Base-by-base conservation (phyloP, 2,329 filamentous ascomycete species). In the Rutstroemia sp. region DNA sequence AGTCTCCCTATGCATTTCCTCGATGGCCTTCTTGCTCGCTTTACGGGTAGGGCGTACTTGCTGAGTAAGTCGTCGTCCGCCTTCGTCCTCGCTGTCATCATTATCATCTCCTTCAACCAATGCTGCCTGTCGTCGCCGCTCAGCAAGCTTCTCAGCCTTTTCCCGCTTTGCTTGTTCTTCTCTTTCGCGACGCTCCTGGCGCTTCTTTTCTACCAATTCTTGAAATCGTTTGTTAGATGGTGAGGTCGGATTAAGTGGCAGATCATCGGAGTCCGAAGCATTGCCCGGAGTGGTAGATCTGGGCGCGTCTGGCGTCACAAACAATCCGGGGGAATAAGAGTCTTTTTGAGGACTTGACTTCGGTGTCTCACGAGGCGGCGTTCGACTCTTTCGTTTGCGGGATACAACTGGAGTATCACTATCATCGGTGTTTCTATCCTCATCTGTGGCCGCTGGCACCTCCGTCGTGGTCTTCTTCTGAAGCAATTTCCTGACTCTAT, bases 1-100 rank as follows among this genome's bases (percentile, higher is more conserved):
- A 1, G 92, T 96, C 72, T 99, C 94, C 57, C 90, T 83, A 65
- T 88, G 87, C 87, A 99, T 96, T 64, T 97, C 92, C 68, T 96
- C 89, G 44, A 96, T 70, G 0, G 94, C 94, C 73, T 91, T 96
- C 74, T 92, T 97, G 75, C 92, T 92, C 0, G 94, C 92, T 69
- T 94, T 95, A 12, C 94, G 82, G 9, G 82, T 79, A 5, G 90
- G 86, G 4, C 86, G 83, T 25, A 80, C 77, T 40, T 80, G 75
- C 67, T 92, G 88, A 0, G 87, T 88, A 46, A 94, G 74, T 60
- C 76, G 82, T 45, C 76, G 77, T n/a, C 79, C 85, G 42, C 76
- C 80, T 25, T 83, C 83, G 36, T 83, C 83, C 57, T 87, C 83
- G 2, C 76, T 78, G 50, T 82, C 77, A n/a, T 75, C 77, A 47